Conservation (phyloP, 108 stramenopile genomes). For the Asterionellopsis glacialis region DNA sequence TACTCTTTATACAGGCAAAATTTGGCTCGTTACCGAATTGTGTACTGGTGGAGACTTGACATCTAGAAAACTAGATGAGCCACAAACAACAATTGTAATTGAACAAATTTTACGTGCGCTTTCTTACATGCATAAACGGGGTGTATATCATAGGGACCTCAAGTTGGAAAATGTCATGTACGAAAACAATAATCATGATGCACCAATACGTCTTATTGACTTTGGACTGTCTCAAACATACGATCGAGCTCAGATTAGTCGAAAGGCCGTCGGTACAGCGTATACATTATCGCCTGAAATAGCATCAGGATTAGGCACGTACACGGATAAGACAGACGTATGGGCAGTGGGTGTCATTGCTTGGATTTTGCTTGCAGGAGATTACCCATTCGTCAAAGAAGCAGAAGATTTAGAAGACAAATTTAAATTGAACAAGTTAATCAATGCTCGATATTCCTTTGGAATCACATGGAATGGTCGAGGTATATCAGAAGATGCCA, state of each 20-base stretch:
- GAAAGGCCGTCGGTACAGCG: slow-evolving; percentile 54
- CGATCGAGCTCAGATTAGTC: slow-evolving; percentile 16
- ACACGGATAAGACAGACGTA: slow-evolving; percentile 55
- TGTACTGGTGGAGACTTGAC: slow-evolving; percentile 64
- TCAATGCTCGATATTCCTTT: slow-evolving; percentile 73
- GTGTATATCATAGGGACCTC: slow-evolving; percentile 91
- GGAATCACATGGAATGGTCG: slow-evolving; percentile 75
- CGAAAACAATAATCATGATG: slow-evolving; percentile 62
- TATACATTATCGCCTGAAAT: slow-evolving; percentile 87
- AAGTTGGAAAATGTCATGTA: slow-evolving; percentile 95
- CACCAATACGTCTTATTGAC: slow-evolving; percentile 95
- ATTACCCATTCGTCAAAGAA: slow-evolving; percentile 65
- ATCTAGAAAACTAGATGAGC: slow-evolving; percentile 54
- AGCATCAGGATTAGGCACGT: slow-evolving; percentile 23
- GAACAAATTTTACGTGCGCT: slow-evolving; percentile 62
- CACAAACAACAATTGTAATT: slow-evolving; percentile 40
- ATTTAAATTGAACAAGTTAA: slow-evolving; percentile 29
- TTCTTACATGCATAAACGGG: slow-evolving; percentile 67
- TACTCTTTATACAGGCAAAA: slow-evolving; percentile 27
- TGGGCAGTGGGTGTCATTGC: slow-evolving; percentile 89
- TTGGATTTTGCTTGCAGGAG: slow-evolving; percentile 46
- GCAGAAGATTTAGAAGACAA: slow-evolving; percentile 33
- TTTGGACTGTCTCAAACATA: slow-evolving; percentile 91
- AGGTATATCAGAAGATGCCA: slow-evolving; percentile 40
- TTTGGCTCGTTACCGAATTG: slow-evolving; percentile 80